A percentile compares a stretch with the other conserved stretches of the same genome.
phyloP scores from a whole-genome alignment of 192 early-diverging fungal species.

The Coemansia javaensis region DNA sequence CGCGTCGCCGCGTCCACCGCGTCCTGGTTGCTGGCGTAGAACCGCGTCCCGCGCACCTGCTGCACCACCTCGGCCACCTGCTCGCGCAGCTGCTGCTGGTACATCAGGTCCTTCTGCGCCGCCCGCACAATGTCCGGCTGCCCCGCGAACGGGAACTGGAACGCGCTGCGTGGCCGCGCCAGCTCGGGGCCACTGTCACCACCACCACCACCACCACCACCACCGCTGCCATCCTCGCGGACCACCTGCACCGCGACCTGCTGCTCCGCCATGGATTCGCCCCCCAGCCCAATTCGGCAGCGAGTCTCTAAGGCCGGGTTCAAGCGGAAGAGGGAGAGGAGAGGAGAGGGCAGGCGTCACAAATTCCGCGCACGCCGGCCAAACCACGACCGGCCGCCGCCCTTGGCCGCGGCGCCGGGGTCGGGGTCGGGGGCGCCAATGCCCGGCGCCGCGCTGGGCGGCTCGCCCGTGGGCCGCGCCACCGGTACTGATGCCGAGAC shows the following conservation, averaged over 20 bases:
- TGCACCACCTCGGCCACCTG: constrained; percentile 62
- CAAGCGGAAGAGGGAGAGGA: background rate
- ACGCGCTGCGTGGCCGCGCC: constrained; percentile 6
- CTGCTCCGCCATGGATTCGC: background rate
- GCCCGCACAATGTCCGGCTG: constrained; percentile 84
- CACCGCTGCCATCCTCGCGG: background rate
- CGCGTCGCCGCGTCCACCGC: constrained; percentile 60
- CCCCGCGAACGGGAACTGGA: constrained; percentile 63
- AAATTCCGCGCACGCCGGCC: too few relatives aligned
- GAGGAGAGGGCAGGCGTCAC: too few relatives aligned
- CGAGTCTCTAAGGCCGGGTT: background rate
- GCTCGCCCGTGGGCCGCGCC: too few relatives aligned
- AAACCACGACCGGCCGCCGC: constrained; percentile 43
- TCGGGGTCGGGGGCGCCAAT: too few relatives aligned
- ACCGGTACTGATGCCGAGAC: too few relatives aligned
- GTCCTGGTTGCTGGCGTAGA: constrained; percentile 56
- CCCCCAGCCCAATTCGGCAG: too few relatives aligned
- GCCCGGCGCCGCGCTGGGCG: background rate
- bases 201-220: too few relatives aligned
- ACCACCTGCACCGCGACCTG: constrained; percentile 13
- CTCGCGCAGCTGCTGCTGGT: constrained; percentile 62
- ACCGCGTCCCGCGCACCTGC: constrained; percentile 56
- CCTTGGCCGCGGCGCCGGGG: background rate
- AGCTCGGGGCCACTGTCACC: too few relatives aligned
- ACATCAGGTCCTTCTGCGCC: constrained; percentile 86